phyloP scores from a whole-genome alignment of 495 filamentous ascomycete genomes.

The Hypoxylon intermedium region DNA sequence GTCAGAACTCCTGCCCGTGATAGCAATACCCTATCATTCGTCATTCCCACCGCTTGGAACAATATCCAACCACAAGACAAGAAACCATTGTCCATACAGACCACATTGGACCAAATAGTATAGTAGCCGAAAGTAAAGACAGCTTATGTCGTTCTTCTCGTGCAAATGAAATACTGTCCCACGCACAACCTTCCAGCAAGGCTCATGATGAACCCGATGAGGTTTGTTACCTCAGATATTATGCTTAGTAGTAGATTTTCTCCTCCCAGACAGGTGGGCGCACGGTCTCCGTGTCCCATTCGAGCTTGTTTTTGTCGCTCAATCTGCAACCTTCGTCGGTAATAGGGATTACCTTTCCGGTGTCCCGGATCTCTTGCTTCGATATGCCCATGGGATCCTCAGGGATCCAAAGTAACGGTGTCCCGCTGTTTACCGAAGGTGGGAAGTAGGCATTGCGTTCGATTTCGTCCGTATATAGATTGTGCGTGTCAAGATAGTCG shows the following conservation, averaged over 20 bases:
- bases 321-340: conserved; percentile 84
- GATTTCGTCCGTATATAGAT: conserved; percentile 64
- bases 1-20: conserved; percentile 15
- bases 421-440: conserved; percentile 67
- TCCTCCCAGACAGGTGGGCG: conserved; percentile 81
- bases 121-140: conserved; percentile 4
- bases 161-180: too few relatives aligned
- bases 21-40: conserved; percentile 13
- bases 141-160: too few relatives aligned
- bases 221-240: conserved; percentile 5
- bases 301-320: conserved; percentile 78
- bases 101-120: conserved; percentile 2
- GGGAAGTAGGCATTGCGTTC: conserved; percentile 78
- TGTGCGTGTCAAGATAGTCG: conserved; percentile 47
- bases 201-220: background rate
- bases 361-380: conserved; percentile 77
- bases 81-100: too few relatives aligned
- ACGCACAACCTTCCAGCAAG: too few relatives aligned
- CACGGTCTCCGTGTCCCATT: conserved; percentile 75
- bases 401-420: conserved; percentile 85
- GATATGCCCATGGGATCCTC: conserved; percentile 77
- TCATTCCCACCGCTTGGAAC: conserved; percentile 5
- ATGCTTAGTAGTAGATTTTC: conserved; percentile 62
- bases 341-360: conserved; percentile 73
- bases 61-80: too few relatives aligned